phyloP scores from a whole-genome alignment of 1,284 basidiomycete species.

The Cerrena zonata region DNA sequence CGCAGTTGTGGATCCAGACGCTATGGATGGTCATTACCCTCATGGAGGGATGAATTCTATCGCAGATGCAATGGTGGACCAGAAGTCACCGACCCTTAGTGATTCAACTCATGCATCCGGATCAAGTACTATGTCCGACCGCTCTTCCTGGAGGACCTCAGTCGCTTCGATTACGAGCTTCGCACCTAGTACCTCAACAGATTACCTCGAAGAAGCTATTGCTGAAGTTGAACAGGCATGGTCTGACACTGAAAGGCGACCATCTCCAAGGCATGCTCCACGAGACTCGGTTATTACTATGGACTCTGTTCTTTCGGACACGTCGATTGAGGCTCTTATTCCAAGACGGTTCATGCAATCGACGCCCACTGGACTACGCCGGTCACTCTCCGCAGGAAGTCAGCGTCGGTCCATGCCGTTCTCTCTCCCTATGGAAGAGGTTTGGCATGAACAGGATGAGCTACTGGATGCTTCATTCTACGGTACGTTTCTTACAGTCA shows the following conservation, averaged over 20 bases:
- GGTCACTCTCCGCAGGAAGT: slow-evolving; percentile 22
- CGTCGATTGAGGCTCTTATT: slow-evolving; percentile 52
- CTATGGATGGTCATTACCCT: not conserved
- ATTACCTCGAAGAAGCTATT: not conserved
- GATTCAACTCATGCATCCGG: slow-evolving; percentile 10
- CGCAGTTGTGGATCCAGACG: slow-evolving; percentile 1
- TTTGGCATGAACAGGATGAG: slow-evolving; percentile 40
- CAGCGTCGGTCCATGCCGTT: slow-evolving; percentile 3
- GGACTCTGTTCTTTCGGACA: slow-evolving; percentile 51
- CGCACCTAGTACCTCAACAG: slow-evolving; percentile 5
- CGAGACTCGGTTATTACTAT: slow-evolving; percentile 53
- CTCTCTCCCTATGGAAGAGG: slow-evolving; percentile 31
- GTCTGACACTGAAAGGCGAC: slow-evolving; percentile 2
- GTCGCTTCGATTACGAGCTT: slow-evolving; percentile 12
- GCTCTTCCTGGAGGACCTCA: slow-evolving; percentile 25
- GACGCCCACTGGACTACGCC: slow-evolving; percentile 14
- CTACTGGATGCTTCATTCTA: slow-evolving; percentile 43
- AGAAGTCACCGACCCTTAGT: slow-evolving; percentile 2
- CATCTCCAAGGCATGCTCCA: slow-evolving; percentile 15
- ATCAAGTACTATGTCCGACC: slow-evolving; percentile 17
- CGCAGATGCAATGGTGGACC: not conserved
- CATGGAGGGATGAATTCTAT: not conserved
- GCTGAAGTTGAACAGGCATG: not conserved
- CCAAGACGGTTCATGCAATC: slow-evolving; percentile 27
- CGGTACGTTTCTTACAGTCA: slow-evolving; percentile 28